Evolutionary conservation across 352 stramenopile genomes (phyloP), one percentile per base, ranked within the genome.

Genomic region (Globisporangium okanoganense): DNA sequence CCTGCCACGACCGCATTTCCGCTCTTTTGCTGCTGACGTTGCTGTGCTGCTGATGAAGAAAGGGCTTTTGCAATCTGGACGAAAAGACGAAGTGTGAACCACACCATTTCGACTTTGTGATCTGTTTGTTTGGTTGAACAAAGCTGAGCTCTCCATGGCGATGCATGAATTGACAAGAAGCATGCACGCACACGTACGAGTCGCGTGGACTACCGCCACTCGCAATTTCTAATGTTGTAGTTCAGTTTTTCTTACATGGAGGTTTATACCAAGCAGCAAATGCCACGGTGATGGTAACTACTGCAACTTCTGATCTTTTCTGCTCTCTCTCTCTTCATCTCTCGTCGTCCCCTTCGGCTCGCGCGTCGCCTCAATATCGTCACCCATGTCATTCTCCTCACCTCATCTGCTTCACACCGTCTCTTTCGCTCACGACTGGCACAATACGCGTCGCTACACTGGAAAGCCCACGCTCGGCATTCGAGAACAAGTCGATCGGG

Each of bases 1-100:
- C 78, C 41, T 67, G 75, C 79, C 78, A 89, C 44, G 78, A 67
- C 44, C 66, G 76, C 75, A 89, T n/a, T 85, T 20, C n/a, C 38
- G 13, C 38, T 29, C 12, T 35, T n/a, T 48, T 36, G 9, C 14
- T 47, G 44, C 31, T 45, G 22, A 40, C 33, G 33, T 40, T 40
- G 10, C n/a, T n/a, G n/a, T n/a, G n/a, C n/a, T n/a, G n/a, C n/a
- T n/a, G n/a, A n/a, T n/a, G n/a, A n/a, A n/a, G n/a, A n/a, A n/a
- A 13, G 33, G 7, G 36, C 36, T 14, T 43, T 43, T 43, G 10
- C 10, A 5, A 18, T 43, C 5, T 43, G 36, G 36, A 43, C 7
- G 31, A 36, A 36, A 36, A 7, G 4, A 20, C 10, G 5, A 16
- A 5, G 8, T n/a, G 36, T 43, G 36, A 14, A 6, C 36, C 36